phyloP scores from a whole-genome alignment of 2,329 filamentous ascomycete genomes.

The Aspergillus persii region DNA sequence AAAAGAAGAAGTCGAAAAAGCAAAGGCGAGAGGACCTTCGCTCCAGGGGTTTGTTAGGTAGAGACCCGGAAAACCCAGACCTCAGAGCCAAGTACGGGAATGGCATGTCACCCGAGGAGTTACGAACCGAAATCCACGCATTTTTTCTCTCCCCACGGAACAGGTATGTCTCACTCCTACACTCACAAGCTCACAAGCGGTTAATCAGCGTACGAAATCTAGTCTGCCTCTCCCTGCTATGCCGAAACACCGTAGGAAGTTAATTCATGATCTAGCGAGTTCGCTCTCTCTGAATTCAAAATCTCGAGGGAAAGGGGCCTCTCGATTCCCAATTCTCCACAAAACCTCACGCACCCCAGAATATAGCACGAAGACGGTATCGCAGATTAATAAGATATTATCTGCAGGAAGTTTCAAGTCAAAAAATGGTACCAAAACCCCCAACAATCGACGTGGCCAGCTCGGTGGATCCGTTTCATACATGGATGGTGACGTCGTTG shows the following conservation, averaged over 20 bases:
- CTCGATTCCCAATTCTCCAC: conserved; percentile 73
- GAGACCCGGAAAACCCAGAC: conserved; percentile 55
- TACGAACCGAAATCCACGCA: conserved; percentile 67
- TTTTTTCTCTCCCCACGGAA: conserved; percentile 66
- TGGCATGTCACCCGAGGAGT: conserved; percentile 68
- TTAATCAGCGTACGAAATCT: background rate
- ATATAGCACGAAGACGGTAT: conserved; percentile 56
- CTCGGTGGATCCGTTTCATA: conserved; percentile 56
- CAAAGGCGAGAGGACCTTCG: conserved; percentile 68
- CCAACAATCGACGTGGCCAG: conserved; percentile 34
- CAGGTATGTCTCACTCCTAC: conserved; percentile 52
- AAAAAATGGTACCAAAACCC: conserved; percentile 19
- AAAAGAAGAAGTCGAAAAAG: conserved; percentile 70
- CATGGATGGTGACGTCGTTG: conserved; percentile 83
- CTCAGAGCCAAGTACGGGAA: conserved; percentile 68
- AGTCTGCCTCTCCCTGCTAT: conserved; percentile 80
- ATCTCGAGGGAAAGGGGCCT: conserved; percentile 70
- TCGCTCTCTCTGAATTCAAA: conserved; percentile 78
- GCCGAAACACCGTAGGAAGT: conserved; percentile 72
- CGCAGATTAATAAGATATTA: conserved; percentile 43
- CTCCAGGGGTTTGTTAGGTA: conserved; percentile 62
- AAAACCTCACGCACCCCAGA: conserved; percentile 66
- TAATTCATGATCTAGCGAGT: conserved; percentile 75
- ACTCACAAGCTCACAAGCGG: background rate
- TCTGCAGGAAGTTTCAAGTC: conserved; percentile 32